Base-by-base conservation (phyloP, 1,284 basidiomycete species). In the Mrakiaceae sp. region DNA sequence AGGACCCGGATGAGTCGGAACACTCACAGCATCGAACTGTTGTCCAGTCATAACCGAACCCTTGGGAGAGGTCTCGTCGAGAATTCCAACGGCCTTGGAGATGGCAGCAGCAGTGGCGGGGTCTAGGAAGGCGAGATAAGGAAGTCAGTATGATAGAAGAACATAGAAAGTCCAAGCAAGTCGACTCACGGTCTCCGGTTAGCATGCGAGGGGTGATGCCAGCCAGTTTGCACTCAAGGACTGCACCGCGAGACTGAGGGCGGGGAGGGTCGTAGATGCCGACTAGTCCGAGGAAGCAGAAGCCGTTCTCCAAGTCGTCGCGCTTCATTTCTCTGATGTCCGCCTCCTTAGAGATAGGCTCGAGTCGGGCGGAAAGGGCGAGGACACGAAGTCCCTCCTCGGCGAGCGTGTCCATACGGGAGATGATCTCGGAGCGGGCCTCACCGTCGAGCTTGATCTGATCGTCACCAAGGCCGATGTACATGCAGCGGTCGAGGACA, bases 121-220 rank as follows among this genome's bases (percentile, higher is more conserved):
- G 69, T 79, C 27, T 27, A 27, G 27, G 27, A 27, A 27, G 27
- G 27, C 27, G 27, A 27, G 27, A 27, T 27, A 27, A 27, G 27
- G 27, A 27, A 27, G 27, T 27, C 27, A 27, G 27, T 27, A 27
- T 27, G 27, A 1, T 27, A 27, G 27, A 27, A 27, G 27, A 27
- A 2, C 27, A 27, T 2, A 27, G 27, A 27, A 27, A 27, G 27
- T 27, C 27, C 27, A 27, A 27, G 27, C 27, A 27, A 27, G 27
- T 27, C 27, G 27, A 27, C 27, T 27, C 27, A 27, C 27, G 77
- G 66, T 79, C 77, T 67, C 77, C 78, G 4, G 77, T 83, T 27
- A 83, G 75, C 85, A 87, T 87, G 71, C 83, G 81, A 27, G 84
- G 83, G 12, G 81, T 81, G 70, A 87, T 84, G 12, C 84, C 83